phyloP scores from a whole-genome alignment of 805 yeast species.

The Starmerella cellae region DNA sequence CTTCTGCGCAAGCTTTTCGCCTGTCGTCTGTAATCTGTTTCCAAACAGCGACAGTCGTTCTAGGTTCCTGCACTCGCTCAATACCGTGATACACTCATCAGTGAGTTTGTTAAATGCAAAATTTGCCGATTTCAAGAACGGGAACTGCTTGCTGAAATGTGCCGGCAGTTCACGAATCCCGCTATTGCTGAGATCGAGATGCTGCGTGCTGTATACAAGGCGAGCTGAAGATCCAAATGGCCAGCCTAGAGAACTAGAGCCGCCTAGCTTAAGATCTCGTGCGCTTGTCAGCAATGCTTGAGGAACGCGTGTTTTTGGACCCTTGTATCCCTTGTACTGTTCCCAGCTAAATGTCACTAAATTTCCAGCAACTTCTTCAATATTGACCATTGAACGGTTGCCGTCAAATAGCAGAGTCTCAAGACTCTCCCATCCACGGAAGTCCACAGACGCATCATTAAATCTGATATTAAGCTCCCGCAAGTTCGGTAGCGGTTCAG shows the following conservation, averaged over 20 bases:
- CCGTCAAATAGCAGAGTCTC: slow-evolving; percentile 21
- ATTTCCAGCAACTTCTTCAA: slow-evolving; percentile 10
- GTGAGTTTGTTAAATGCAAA: slow-evolving; percentile 19
- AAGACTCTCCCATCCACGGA: slow-evolving; percentile 16
- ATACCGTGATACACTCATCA: slow-evolving; percentile 5
- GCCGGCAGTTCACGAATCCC: slow-evolving; percentile 16
- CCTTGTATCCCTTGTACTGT: slow-evolving; percentile 1
- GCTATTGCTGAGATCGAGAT: slow-evolving; percentile 15
- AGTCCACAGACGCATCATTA: slow-evolving; percentile 18
- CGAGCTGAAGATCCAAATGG: slow-evolving; percentile 1
- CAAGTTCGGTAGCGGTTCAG: slow-evolving; percentile 15
- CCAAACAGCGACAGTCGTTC: slow-evolving; percentile 19
- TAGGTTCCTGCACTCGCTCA: slow-evolving; percentile 13
- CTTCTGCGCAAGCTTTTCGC: slow-evolving; percentile 6
- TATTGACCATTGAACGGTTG: slow-evolving; percentile 10
- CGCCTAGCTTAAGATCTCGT: slow-evolving; percentile 15
- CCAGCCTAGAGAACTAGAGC: slow-evolving; percentile 6
- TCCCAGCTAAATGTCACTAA: slow-evolving; percentile 20
- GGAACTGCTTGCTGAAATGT: slow-evolving; percentile 15
- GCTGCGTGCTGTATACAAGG: slow-evolving; percentile 17
- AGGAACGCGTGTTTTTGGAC: slow-evolving; percentile 4
- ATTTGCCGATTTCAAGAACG: slow-evolving; percentile 17
- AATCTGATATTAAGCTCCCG: slow-evolving; percentile 14
- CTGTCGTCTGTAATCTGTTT: slow-evolving; percentile 10
- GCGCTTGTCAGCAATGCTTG: slow-evolving; percentile 3